Conservation (phyloP, 2,329 filamentous ascomycete species). For the Stagonosporopsis vannaccii region DNA sequence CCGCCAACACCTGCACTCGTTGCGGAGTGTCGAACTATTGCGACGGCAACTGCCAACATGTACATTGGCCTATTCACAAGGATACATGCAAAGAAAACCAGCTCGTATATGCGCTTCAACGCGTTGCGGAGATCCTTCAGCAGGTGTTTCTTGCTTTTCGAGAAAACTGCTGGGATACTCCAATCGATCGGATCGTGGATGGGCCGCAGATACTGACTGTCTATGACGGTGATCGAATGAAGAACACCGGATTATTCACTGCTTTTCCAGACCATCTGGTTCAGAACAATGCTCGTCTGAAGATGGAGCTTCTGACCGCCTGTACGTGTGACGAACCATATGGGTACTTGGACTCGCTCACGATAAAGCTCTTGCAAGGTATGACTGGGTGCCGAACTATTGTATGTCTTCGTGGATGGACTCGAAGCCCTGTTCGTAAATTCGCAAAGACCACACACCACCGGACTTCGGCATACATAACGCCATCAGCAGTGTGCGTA, state of each 20-base stretch:
- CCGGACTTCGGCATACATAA: too few relatives aligned
- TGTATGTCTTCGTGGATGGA: too few relatives aligned
- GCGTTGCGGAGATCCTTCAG: constrained; percentile 6
- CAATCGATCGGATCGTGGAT: constrained; percentile 1
- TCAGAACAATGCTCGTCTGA: not conserved
- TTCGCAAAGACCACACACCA: too few relatives aligned
- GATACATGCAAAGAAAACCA: not conserved
- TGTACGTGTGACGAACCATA: not conserved
- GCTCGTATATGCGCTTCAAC: not conserved
- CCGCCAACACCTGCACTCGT: not conserved
- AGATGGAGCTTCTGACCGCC: not conserved
- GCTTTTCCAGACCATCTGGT: not conserved
- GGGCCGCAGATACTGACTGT: not conserved
- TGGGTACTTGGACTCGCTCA: not conserved
- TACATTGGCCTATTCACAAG: not conserved
- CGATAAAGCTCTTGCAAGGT: not conserved
- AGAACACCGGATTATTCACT: not conserved
- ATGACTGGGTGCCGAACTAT: not conserved
- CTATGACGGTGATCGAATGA: constrained; percentile 1
- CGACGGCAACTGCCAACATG: not conserved
- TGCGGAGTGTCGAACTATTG: not conserved
- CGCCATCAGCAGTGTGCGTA: too few relatives aligned
- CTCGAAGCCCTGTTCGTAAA: too few relatives aligned
- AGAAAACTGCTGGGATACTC: constrained; percentile 9
- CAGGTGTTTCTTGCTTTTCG: constrained; percentile 9